A percentile compares a stretch with the other conserved stretches of the same genome.
phyloP scores from a whole-genome alignment of 495 filamentous ascomycete species.

The Neurospora sp. region DNA sequence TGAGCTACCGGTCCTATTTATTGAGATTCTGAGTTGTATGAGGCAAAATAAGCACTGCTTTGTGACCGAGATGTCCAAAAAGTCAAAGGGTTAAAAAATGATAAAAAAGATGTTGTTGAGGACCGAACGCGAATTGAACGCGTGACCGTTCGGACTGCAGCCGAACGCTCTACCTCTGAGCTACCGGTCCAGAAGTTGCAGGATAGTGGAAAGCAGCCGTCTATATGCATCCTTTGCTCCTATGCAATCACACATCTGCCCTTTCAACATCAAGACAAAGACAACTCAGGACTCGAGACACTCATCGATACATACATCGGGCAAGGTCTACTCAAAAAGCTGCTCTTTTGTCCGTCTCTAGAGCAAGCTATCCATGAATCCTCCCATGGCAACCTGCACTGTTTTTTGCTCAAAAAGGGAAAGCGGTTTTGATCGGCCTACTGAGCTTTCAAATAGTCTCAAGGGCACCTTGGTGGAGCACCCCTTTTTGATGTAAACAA shows the following conservation, averaged over 20 bases:
- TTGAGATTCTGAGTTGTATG: not conserved
- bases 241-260: no score
- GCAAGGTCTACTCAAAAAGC: not conserved
- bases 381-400: not conserved
- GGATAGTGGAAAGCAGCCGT: no score
- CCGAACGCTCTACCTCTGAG: not conserved
- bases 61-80: not conserved
- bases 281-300: not conserved
- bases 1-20: not conserved
- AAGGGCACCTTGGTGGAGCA: not conserved
- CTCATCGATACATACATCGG: not conserved
- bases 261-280: not conserved
- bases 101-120: not conserved
- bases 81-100: not conserved
- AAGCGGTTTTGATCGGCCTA: not conserved
- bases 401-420: not conserved
- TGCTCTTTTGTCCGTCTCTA: fast-evolving
- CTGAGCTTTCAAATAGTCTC: not conserved
- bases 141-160: not conserved
- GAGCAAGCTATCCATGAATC: not conserved
- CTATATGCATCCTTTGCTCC: no score
- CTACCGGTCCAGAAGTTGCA: not conserved
- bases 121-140: not conserved
- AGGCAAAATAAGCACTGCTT: not conserved
- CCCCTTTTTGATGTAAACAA: not conserved